Evolutionary conservation across 257 asterid species (phyloP).

Genomic region (Capsicum chinense): DNA sequence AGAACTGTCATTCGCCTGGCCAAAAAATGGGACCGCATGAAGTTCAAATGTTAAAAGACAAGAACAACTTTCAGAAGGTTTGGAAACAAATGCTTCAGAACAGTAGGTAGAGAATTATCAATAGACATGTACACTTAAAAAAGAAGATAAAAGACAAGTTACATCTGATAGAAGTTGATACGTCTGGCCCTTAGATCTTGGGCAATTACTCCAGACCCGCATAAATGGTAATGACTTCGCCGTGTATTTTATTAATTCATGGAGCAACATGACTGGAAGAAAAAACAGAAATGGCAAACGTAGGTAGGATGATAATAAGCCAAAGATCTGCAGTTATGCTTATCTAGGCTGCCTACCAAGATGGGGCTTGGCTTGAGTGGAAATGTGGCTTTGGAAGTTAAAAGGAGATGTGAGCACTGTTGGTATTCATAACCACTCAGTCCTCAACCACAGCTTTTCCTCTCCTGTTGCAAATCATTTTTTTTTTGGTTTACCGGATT

Average conservation of each 20-base stretch:
- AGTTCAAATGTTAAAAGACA: neutral
- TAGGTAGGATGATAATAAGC: neutral
- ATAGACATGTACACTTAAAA: neutral
- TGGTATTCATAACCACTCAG: constrained; percentile 12
- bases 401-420: constrained; percentile 14
- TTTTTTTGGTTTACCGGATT: neutral
- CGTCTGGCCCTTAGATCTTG: neutral
- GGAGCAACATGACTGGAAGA: neutral
- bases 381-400: neutral
- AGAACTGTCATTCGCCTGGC: constrained; percentile 54
- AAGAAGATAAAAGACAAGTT: neutral
- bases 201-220: neutral
- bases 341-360: neutral
- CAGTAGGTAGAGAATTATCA: constrained; percentile 11
- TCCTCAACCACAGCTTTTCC: neutral
- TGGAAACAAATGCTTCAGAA: neutral
- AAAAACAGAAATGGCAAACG: neutral
- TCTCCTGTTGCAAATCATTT: neutral
- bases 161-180: constrained; percentile 4
- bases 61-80: neutral
- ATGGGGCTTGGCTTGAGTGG: neutral
- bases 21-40: constrained; percentile 21
- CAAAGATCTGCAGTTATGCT: neutral
- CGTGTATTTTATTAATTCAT: neutral
- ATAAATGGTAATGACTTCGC: neutral